These are phyloP conservation scores for Sugiyamaella americana DNA, from an alignment of 805 yeast genomes.

Conservation along the genomic window DNA sequence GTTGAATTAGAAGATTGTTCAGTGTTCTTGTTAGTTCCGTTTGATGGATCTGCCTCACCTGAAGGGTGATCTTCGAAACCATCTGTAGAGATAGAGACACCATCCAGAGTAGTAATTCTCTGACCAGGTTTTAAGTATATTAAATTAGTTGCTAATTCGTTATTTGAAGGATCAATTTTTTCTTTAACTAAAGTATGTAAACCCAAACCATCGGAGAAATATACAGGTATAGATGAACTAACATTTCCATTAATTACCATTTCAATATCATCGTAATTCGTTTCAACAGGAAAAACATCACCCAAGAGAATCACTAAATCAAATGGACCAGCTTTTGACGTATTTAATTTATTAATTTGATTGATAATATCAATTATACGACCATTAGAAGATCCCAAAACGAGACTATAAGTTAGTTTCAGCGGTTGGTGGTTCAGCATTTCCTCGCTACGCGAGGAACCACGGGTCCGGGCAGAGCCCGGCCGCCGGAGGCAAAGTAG, in stretches of 20 bases:
- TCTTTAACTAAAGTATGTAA: background rate
- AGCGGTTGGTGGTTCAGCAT: too few species aligned
- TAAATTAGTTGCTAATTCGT: slow-evolving; percentile 3
- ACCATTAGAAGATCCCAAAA: slow-evolving; percentile 13
- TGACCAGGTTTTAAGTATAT: slow-evolving; percentile 1
- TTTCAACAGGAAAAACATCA: slow-evolving; percentile 1
- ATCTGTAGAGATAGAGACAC: slow-evolving; percentile 4
- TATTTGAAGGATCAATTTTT: background rate
- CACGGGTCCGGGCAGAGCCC: too few species aligned
- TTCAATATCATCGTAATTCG: slow-evolving; percentile 16
- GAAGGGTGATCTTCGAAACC: background rate
- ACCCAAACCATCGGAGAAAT: slow-evolving; percentile 3
- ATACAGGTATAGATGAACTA: slow-evolving; percentile 9
- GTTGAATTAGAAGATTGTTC: too few species aligned
- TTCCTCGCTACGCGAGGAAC: too few species aligned
- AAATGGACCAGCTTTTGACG: slow-evolving; percentile 19
- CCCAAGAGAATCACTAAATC: slow-evolving; percentile 14
- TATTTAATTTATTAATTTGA: slow-evolving; percentile 5
- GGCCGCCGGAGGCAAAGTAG: too few species aligned
- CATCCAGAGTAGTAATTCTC: slow-evolving; percentile 8
- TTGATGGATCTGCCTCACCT: slow-evolving; percentile 11
- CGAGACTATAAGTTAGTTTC: slow-evolving; percentile 26
- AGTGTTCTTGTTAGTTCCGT: too few species aligned
- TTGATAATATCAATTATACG: slow-evolving; percentile 12
- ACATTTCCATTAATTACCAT: slow-evolving; percentile 2